Conservation (phyloP, 2,329 filamentous ascomycete species). For the Chaetomium strumarium region DNA sequence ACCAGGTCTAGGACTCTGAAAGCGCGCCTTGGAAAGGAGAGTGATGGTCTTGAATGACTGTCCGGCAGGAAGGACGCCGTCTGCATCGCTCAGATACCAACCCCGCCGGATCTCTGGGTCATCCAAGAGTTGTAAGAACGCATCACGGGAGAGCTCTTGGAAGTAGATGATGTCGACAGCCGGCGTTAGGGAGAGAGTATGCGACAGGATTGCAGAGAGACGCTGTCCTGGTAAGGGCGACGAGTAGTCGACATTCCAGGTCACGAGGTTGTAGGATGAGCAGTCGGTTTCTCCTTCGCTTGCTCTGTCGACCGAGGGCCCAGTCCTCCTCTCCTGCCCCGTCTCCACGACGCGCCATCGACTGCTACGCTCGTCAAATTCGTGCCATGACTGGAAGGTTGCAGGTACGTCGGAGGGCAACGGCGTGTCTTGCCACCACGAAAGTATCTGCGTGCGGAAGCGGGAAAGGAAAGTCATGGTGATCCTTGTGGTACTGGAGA, state of each 20-base stretch:
- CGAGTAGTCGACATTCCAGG: slow-evolving; percentile 7
- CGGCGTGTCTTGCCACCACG: slow-evolving; percentile 3
- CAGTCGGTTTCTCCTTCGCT: background rate
- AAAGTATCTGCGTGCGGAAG: background rate
- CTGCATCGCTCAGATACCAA: slow-evolving; percentile 3
- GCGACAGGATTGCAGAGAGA: background rate
- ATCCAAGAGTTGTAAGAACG: background rate
- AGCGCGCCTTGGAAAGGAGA: slow-evolving; percentile 3
- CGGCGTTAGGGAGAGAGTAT: background rate
- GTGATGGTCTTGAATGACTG: slow-evolving; percentile 3
- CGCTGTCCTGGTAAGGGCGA: background rate
- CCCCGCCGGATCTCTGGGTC: background rate
- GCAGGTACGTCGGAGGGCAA: background rate
- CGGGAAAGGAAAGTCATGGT: background rate
- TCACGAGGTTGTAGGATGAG: background rate
- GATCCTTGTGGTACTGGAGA: background rate
- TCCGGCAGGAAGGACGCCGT: background rate
- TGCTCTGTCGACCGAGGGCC: background rate
- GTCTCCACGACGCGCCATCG: background rate
- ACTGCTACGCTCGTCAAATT: background rate
- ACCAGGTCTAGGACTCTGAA: background rate
- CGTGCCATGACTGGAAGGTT: slow-evolving; percentile 3
- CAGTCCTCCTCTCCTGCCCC: background rate
- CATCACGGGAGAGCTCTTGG: background rate
- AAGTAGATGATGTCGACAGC: background rate